A percentile compares a stretch with the other conserved stretches of the same genome.
phyloP scores from a whole-genome alignment of 2,329 filamentous ascomycete genomes.

The Paraphoma chrysanthemicola region DNA sequence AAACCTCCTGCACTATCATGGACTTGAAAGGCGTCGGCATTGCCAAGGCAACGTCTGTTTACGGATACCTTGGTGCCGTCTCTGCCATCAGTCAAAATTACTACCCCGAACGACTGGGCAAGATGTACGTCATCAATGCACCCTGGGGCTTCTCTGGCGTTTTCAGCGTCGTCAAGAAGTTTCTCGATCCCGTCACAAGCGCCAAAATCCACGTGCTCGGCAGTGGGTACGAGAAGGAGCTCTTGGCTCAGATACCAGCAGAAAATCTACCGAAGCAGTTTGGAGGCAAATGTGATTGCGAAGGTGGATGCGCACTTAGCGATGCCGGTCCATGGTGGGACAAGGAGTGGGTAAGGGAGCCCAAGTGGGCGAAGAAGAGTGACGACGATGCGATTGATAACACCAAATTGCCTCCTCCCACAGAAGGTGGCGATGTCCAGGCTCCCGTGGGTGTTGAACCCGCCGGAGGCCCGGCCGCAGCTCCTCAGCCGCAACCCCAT shows the following conservation, averaged over 20 bases:
- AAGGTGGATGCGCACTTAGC: conserved; percentile 82
- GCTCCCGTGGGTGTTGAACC: conserved; percentile 24
- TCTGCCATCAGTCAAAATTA: conserved; percentile 96
- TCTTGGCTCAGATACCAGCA: conserved; percentile 81
- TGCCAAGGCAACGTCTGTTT: conserved; percentile 80
- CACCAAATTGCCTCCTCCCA: conserved; percentile 36
- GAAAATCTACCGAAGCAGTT: conserved; percentile 91
- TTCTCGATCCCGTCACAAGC: conserved; percentile 96
- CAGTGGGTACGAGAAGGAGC: conserved; percentile 78
- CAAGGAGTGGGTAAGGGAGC: conserved; percentile 67
- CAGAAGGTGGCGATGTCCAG: conserved; percentile 24
- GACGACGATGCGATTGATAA: conserved; percentile 39
- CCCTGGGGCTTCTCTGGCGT: conserved; percentile 92
- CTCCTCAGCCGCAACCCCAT: conserved; percentile 2
- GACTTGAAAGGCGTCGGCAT: conserved; percentile 94
- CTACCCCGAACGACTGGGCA: conserved; percentile 96
- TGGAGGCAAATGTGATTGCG: conserved; percentile 83
- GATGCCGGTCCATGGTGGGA: conserved; percentile 92
- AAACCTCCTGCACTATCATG: conserved; percentile 99
- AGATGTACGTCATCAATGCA: conserved; percentile 97
- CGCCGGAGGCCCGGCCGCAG: conserved; percentile 12
- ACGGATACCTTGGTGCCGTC: conserved; percentile 84
- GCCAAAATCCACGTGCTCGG: conserved; percentile 94
- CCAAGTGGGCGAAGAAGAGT: conserved; percentile 55
- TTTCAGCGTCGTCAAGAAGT: conserved; percentile 87